These are phyloP conservation scores for Thermochaetoides dissita DNA, from an alignment of 2,329 filamentous ascomycete genomes.

Conservation along the genomic window DNA sequence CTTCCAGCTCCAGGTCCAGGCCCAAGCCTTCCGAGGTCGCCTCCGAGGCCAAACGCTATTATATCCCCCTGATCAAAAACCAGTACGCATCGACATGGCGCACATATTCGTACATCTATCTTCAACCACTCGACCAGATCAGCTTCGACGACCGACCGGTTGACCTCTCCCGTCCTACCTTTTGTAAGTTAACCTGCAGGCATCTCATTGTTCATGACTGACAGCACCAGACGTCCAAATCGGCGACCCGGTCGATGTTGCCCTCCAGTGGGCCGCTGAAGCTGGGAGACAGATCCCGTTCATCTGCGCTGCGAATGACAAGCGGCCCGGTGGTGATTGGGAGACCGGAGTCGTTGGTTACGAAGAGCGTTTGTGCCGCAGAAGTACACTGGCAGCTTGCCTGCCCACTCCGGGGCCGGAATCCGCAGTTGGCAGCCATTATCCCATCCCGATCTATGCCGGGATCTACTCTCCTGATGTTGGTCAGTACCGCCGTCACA, in stretches of 20 bases:
- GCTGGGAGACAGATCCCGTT: slow-evolving; percentile 40
- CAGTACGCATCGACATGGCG: slow-evolving; percentile 41
- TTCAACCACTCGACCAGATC: slow-evolving; percentile 35
- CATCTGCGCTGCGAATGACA: slow-evolving; percentile 63
- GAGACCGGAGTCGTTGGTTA: slow-evolving; percentile 47
- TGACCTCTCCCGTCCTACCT: slow-evolving; percentile 28
- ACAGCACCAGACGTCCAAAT: slow-evolving; percentile 30
- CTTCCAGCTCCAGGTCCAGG: slow-evolving; percentile 27
- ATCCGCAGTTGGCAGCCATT: slow-evolving; percentile 37
- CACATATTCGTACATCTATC: slow-evolving; percentile 45
- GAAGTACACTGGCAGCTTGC: slow-evolving; percentile 59
- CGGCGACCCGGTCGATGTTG: slow-evolving; percentile 46
- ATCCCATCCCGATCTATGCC: slow-evolving; percentile 56
- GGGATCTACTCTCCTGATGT: slow-evolving; percentile 58
- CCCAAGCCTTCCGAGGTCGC: slow-evolving; percentile 57
- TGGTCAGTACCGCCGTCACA: slow-evolving; percentile 27
- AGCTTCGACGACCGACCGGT: slow-evolving; percentile 22
- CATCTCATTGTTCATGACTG: not conserved
- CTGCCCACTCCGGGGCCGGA: slow-evolving; percentile 46
- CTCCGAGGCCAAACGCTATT: slow-evolving; percentile 56
- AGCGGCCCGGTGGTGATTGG: slow-evolving; percentile 67
- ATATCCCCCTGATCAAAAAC: slow-evolving; percentile 50
- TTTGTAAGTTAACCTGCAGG: slow-evolving; percentile 21
- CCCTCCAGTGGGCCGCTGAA: slow-evolving; percentile 38
- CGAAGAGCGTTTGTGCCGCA: slow-evolving; percentile 59